Base-by-base conservation (phyloP, 495 filamentous ascomycete species). In the Echria macrotheca region DNA sequence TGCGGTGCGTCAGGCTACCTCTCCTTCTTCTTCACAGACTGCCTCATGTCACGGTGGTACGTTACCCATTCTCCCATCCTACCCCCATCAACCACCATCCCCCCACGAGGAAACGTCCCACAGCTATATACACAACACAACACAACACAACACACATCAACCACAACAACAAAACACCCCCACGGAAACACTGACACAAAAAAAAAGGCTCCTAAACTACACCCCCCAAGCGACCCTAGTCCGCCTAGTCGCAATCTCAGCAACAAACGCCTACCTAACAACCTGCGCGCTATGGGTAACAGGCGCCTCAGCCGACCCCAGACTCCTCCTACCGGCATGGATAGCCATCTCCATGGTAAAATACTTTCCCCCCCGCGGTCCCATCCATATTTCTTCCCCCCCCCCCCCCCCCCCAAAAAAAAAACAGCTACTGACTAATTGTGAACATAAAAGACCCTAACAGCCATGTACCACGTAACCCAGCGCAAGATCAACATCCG, bases 11-110 rank as follows among this genome's bases (percentile, higher is more conserved):
- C 86, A 31, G 89, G 83, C 41, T 90, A 90, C 67, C 78, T 93
- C 62, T 88, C 85, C 47, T 93, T 90, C 66, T 86, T 89, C 69
- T 91, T 93, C 67, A 89, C 86, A 50, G 87, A 95, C 69, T 89
- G 86, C 67, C 82, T 93, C 60, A 95, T 95, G 88, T 89, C 85
- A 53, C 82, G 89, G 63, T 93, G 88, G 87, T 87, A 53, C n/a
- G 50, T 33, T 11, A 3, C 42, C 25, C 28, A 22, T 17, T 21
- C 28, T 17, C 28, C 14, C 11, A 0, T 8, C 0, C n/a, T 9
- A 15, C 22, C 38, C 14, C 8, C 9, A 11, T 24, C 19, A 31
- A 8, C 24, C 26, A 12, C 22, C 9, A 15, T 28, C 31, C 12
- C 11, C 6, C 17, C 11, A 33, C 40, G 21, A n/a, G 18, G 22